Evolutionary conservation across 1,284 basidiomycete species (phyloP), one percentile per base, ranked within the genome.

Genomic region (Puccinia hordei): DNA sequence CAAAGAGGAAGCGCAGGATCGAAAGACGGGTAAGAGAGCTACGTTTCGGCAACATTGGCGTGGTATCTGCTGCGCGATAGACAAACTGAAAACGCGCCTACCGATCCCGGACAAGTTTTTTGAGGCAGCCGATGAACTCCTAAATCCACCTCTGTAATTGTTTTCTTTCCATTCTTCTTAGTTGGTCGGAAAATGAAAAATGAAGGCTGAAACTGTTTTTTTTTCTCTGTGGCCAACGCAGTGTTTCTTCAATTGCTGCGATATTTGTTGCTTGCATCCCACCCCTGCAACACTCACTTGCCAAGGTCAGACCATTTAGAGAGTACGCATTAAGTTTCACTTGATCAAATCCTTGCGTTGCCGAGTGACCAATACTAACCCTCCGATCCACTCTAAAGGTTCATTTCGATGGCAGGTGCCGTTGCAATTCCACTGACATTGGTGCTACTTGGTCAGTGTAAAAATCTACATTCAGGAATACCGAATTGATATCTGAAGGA

Each of bases 371-470:
- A 35, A 27, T 19, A 0, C 27, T 38, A 1, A 57, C n/a, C n/a
- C 38, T 57, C 63, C 59, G 19, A 1, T 73, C 22, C 17, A 19
- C 13, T 24, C 6, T 44, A 41, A 81, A 86, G 86, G 30, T 86
- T 86, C n/a, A 83, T 87, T 49, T 83, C 85, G 68, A 85, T 83
- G 49, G 84, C 86, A 10, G 87, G 86, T 15, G 84, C 85, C 2
- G 87, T 86, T 82, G 86, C 86, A 19, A 86, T 87, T 33, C 87
- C 87, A 0, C 82, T 87, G 63, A 87, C 87, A 30, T 85, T 87
- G 81, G 84, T 87, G 19, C 86, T 87, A 57, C 85, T 87, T 49
- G 87, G 87, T 80, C n/a, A 51, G 78, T 46, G 2, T 4, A 27
- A 49, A 46, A 13, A 33, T 66, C 83, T 27, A 85, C 84, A 82